phyloP scores from a whole-genome alignment of 495 filamentous ascomycete genomes.

The Aspergillus avenaceus region DNA sequence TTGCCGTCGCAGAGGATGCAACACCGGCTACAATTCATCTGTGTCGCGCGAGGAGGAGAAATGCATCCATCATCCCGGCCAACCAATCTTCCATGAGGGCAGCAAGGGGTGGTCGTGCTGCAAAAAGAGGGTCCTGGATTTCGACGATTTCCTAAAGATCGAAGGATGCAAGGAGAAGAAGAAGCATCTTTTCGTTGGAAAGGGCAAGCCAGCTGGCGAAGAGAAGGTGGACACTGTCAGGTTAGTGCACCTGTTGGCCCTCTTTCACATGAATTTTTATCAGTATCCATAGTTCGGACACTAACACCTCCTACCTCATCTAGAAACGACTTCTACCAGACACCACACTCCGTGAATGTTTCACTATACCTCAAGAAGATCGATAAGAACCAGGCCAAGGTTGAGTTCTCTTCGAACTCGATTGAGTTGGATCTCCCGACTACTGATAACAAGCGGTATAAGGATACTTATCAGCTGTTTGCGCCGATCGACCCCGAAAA shows the following conservation, averaged over 20 bases:
- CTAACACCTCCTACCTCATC: background rate
- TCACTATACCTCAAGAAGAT: conserved; percentile 98
- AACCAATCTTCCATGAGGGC: conserved; percentile 92
- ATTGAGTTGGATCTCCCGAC: conserved; percentile 79
- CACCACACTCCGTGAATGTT: conserved; percentile 74
- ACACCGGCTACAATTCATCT: conserved; percentile 55
- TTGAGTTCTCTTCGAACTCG: conserved; percentile 57
- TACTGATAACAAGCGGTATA: conserved; percentile 79
- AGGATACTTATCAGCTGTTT: conserved; percentile 69
- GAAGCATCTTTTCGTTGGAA: conserved; percentile 83
- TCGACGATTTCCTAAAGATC: conserved; percentile 96
- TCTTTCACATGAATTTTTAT: too few relatives aligned
- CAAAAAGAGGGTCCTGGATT: conserved; percentile 91
- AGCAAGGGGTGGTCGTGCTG: conserved; percentile 97
- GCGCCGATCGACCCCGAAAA: conserved; percentile 67
- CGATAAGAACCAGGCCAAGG: conserved; percentile 68
- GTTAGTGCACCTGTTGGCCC: conserved; percentile 51
- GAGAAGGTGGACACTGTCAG: conserved; percentile 63
- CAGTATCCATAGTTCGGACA: background rate
- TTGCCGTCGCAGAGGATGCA: conserved; percentile 77
- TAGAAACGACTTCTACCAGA: conserved; percentile 95
- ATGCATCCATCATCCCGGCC: conserved; percentile 82
- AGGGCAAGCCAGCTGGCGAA: conserved; percentile 56
- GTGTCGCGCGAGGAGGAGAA: conserved; percentile 64
- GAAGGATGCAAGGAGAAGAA: conserved; percentile 80